These are phyloP conservation scores for Aspergillus pseudoglaucus DNA, from an alignment of 2,329 filamentous ascomycete species.

Conservation along the genomic window DNA sequence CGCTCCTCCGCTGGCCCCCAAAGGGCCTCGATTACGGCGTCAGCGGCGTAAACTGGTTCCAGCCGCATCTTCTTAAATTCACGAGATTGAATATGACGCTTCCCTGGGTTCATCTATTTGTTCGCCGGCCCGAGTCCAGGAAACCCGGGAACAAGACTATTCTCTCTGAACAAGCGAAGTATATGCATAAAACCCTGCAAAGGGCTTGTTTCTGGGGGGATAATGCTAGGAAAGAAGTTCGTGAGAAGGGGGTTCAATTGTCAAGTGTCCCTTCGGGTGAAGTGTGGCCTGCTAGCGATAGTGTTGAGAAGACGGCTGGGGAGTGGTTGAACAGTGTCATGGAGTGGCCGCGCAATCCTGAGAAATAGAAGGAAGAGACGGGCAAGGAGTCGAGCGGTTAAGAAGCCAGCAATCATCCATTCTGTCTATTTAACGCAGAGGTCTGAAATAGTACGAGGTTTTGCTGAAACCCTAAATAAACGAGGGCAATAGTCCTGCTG, in stretches of 20 bases:
- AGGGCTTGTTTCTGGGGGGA: slow-evolving; percentile 38
- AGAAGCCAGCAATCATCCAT: no score
- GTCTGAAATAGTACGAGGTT: no score
- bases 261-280: not conserved
- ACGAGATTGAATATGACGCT: slow-evolving; percentile 22
- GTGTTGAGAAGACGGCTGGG: not conserved
- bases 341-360: not conserved
- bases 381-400: not conserved
- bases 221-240: not conserved
- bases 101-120: slow-evolving; percentile 27
- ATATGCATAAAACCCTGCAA: slow-evolving; percentile 38
- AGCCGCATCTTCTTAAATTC: slow-evolving; percentile 5
- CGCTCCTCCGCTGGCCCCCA: slow-evolving; percentile 34
- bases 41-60: slow-evolving; percentile 10
- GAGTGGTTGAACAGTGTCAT: not conserved
- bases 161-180: slow-evolving; percentile 30
- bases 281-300: not conserved
- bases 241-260: slow-evolving; percentile 33
- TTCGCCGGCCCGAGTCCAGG: slow-evolving; percentile 1
- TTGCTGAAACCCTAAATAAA: no score
- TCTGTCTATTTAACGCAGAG: no score
- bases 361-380: not conserved
- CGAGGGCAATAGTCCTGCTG: no score
- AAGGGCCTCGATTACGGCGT: slow-evolving; percentile 30
- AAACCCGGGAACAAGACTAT: slow-evolving; percentile 15